Evolutionary conservation across 345 rosid species (phyloP), one percentile per base, ranked within the genome.

Genomic region (Camelina laxa): DNA sequence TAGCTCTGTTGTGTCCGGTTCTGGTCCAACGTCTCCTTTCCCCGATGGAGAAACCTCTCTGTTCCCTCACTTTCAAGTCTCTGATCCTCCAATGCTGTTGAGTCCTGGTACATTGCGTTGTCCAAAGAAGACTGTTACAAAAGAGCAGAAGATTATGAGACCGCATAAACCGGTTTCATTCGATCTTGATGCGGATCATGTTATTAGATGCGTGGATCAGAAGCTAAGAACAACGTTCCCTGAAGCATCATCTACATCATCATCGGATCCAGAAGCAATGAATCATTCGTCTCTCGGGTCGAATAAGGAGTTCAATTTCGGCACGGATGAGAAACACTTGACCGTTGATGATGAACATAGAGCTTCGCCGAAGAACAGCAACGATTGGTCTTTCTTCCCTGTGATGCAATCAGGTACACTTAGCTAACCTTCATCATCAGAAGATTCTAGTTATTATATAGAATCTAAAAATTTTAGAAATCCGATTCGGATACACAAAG

Each of bases 21-120:
- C 98, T 19, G 97, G 96, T 63, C 84, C 96, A 22, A 85, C 99
- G 19, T 92, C 99, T 71, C 99, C 99, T 60, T 91, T 94, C 47
- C 91, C 91, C 9, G 97, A 93, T 36, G 78, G 84, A 60, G 93
- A 89, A 39, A 83, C 82, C 59, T 70, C 73, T 14, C 79, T 70
- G 63, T 86, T 88, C 83, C 71, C 85, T 30, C 86, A 89, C 65
- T 94, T 94, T 73, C 85, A 65, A 24, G 72, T 79, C 54, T 80
- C 82, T 72, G 87, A 81, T 21, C 92, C 96, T 50, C 91, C 92
- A 39, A 89, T 84, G 80, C 89, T 85, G 67, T 69, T 86, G 79
- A 82, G 79, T 73, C 90, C 88, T 75, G 90, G 82, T 51, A 85
- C 79, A 63, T 80, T 82, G 55, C 85, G 61, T 27, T 86, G 78